Conservation (phyloP, 257 asterid genomes). For the Galeopsis tetrahit region DNA sequence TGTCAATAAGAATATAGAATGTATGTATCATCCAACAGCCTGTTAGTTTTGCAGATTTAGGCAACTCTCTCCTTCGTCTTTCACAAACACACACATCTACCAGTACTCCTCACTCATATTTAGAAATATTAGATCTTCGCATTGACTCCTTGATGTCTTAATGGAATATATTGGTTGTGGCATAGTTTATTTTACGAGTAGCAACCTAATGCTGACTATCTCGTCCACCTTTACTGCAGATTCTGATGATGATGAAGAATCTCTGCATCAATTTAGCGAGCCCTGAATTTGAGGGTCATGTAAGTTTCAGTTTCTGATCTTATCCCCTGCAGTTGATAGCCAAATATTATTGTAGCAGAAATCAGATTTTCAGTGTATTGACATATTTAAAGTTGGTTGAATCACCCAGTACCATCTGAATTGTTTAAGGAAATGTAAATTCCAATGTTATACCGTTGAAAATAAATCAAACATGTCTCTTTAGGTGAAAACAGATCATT, state of each 20-base stretch:
- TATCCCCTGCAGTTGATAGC: background rate
- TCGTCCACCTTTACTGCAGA: constrained; percentile 46
- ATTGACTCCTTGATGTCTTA: background rate
- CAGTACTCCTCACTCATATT: too few relatives aligned
- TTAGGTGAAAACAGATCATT: background rate
- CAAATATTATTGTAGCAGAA: background rate
- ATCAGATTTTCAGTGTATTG: background rate
- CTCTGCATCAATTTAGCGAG: constrained; percentile 68
- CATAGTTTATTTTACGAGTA: constrained; percentile 11
- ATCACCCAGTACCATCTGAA: background rate
- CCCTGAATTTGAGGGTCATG: constrained; percentile 86
- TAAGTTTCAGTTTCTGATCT: constrained; percentile 42
- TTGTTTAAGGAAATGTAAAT: background rate
- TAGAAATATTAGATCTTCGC: background rate
- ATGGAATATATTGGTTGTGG: background rate
- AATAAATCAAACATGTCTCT: background rate
- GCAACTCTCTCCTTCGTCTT: background rate
- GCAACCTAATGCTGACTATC: background rate
- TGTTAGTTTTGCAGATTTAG: background rate
- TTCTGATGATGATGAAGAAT: constrained; percentile 79
- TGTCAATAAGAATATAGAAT: background rate
- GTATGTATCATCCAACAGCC: background rate
- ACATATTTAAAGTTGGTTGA: background rate
- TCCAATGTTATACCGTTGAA: background rate
- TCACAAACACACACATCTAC: background rate